Evolutionary conservation across 768 basidiomycete species (phyloP).

Genomic region (Mycena haematopus): DNA sequence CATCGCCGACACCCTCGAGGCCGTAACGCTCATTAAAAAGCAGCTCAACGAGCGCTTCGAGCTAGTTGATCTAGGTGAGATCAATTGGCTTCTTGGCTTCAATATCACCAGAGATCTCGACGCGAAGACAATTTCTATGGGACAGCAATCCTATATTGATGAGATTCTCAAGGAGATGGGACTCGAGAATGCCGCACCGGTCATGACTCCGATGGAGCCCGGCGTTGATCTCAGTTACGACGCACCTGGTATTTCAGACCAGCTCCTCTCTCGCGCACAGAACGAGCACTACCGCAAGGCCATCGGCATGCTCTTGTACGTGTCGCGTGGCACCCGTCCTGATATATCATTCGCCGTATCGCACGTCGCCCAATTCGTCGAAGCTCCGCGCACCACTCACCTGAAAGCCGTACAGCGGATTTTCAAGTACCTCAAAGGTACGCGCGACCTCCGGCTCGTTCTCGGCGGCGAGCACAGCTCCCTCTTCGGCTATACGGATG

Average conservation of each 20-base stretch:
- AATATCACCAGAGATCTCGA: conserved; percentile 30
- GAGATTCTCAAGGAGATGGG: conserved; percentile 31
- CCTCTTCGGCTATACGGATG: conserved; percentile 23
- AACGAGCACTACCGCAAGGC: conserved; percentile 20
- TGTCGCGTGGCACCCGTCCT: conserved; percentile 24
- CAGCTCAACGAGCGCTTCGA: conserved; percentile 26
- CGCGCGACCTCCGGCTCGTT: conserved; percentile 8
- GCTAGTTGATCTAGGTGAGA: conserved; percentile 36
- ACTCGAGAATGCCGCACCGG: conserved; percentile 28
- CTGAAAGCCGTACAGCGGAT: conserved; percentile 26
- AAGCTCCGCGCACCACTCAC: conserved; percentile 28
- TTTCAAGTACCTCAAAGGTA: conserved; percentile 31
- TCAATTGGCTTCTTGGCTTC: conserved; percentile 38
- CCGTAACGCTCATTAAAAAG: conserved; percentile 25
- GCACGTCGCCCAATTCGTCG: conserved; percentile 25
- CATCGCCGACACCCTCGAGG: conserved; percentile 31
- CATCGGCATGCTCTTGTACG: conserved; percentile 28
- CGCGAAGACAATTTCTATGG: conserved; percentile 31
- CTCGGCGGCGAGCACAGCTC: not conserved
- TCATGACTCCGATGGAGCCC: conserved; percentile 32
- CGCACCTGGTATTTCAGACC: conserved; percentile 14
- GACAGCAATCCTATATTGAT: conserved; percentile 35
- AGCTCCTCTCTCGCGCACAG: conserved; percentile 18
- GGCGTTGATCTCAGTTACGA: conserved; percentile 21
- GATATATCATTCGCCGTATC: conserved; percentile 25